phyloP scores from a whole-genome alignment of 2,329 filamentous ascomycete genomes.

The Diaporthe citrichinensis region DNA sequence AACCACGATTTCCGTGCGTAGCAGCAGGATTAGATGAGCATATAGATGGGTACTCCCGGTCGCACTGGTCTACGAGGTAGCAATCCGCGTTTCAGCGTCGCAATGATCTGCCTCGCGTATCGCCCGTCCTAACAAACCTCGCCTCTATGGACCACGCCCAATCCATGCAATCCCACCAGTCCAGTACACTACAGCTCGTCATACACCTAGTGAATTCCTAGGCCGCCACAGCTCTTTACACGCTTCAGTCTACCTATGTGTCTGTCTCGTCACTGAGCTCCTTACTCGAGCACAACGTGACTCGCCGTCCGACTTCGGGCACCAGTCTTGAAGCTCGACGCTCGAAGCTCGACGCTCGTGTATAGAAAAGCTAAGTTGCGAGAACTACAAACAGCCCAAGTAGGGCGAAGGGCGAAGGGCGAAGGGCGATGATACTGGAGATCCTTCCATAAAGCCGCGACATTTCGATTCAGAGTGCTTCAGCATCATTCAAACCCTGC shows the following conservation, averaged over 20 bases:
- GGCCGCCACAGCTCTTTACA: neutral
- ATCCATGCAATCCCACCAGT: neutral
- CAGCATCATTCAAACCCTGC: neutral
- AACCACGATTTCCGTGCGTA: neutral
- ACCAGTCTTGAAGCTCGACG: neutral
- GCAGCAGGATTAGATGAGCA: neutral
- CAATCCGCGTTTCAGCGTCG: constrained; percentile 30
- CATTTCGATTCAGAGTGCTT: neutral
- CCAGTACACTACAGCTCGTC: neutral
- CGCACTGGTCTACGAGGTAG: constrained; percentile 9
- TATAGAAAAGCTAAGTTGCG: no score
- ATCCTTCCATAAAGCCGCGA: constrained; percentile 5
- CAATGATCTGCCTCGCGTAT: constrained; percentile 25
- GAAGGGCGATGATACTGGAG: neutral
- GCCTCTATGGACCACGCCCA: neutral
- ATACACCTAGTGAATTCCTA: neutral
- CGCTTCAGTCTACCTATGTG: neutral
- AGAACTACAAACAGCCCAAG: neutral
- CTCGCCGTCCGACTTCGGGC: neutral
- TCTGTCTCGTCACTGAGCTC: neutral
- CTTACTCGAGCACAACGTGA: neutral
- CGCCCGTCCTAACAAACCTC: neutral
- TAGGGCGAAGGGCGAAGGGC: neutral
- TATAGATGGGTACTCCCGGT: neutral
- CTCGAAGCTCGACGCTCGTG: neutral